Percentiles rank a stretch among this genome's conserved stretches.
These are phyloP conservation scores for Tetrahymena borealis DNA, from an alignment of 73 alveolate genomes.

Conservation along the genomic window DNA sequence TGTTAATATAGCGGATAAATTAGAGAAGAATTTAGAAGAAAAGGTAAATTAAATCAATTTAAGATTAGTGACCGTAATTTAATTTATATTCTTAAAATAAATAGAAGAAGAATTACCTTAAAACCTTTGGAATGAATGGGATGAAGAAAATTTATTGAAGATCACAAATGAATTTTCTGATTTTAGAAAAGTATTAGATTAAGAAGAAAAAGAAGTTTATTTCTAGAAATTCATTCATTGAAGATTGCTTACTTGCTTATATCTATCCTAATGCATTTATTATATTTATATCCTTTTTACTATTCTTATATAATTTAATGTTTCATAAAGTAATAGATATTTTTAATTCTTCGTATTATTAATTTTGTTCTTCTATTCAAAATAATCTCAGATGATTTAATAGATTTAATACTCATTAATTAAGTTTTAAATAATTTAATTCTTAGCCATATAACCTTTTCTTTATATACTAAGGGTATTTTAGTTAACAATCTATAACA, in stretches of 20 bases:
- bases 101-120: background rate
- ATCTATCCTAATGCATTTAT: background rate
- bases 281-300: background rate
- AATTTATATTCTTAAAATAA: background rate
- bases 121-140: conserved; percentile 25
- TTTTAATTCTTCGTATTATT: too few relatives aligned
- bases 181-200: conserved; percentile 8
- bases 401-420: too few relatives aligned
- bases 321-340: too few relatives aligned
- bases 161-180: conserved; percentile 17
- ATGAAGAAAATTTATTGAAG: conserved; percentile 32
- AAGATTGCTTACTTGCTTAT: background rate
- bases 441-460: too few relatives aligned
- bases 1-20: conserved; percentile 81
- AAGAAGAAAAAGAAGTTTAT: conserved; percentile 5
- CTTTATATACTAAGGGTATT: too few relatives aligned
- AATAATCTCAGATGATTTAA: too few relatives aligned
- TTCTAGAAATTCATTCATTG: conserved; percentile 28
- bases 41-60: background rate
- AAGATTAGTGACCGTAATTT: background rate
- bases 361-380: background rate
- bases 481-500: too few relatives aligned
- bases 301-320: too few relatives aligned
- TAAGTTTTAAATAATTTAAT: too few relatives aligned
- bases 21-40: conserved; percentile 25